These are phyloP conservation scores for Durotheca rogersii DNA, from an alignment of 495 filamentous ascomycete species.

Conservation along the genomic window DNA sequence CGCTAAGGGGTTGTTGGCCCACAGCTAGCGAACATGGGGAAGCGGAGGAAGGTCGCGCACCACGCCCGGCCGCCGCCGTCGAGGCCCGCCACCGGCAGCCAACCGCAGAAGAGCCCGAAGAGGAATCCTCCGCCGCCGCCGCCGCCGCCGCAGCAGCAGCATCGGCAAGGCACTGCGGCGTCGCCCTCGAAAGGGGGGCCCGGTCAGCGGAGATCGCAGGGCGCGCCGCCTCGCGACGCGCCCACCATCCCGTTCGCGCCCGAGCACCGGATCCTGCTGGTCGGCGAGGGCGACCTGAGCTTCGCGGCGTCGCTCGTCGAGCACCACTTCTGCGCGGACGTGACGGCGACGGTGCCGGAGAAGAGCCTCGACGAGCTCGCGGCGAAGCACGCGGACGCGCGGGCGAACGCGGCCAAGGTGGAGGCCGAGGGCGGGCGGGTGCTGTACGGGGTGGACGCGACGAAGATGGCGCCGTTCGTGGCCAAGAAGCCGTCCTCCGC, in stretches of 20 bases:
- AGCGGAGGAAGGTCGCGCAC: conserved; percentile 38
- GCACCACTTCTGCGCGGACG: conserved; percentile 65
- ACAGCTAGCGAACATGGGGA: conserved; percentile 34
- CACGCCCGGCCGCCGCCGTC: conserved; percentile 17
- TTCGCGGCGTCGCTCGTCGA: conserved; percentile 75
- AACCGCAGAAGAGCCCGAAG: conserved; percentile 18
- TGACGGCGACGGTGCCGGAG: conserved; percentile 59
- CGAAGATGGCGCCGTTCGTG: conserved; percentile 59
- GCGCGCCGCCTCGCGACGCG: too few species aligned
- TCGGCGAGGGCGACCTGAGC: conserved; percentile 95
- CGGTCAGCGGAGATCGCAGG: too few species aligned
- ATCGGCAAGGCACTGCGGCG: too few species aligned
- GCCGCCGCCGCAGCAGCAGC: conserved; percentile 28
- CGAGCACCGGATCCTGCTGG: conserved; percentile 70
- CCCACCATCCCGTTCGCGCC: conserved; percentile 74
- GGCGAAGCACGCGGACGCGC: conserved; percentile 77
- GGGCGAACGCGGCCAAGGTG: conserved; percentile 59
- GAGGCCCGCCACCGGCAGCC: conserved; percentile 1
- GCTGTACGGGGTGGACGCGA: conserved; percentile 73
- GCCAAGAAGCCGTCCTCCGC: too few species aligned
- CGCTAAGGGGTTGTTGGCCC: conserved; percentile 12
- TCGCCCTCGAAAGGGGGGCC: too few species aligned
- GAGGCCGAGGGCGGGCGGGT: conserved; percentile 48
- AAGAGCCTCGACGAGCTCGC: conserved; percentile 48
- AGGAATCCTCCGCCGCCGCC: conserved; percentile 2